A percentile compares a stretch with the other conserved stretches of the same genome.
Evolutionary conservation across 2,329 filamentous ascomycete genomes (phyloP).

Genomic region (Gnomoniopsis sp.): DNA sequence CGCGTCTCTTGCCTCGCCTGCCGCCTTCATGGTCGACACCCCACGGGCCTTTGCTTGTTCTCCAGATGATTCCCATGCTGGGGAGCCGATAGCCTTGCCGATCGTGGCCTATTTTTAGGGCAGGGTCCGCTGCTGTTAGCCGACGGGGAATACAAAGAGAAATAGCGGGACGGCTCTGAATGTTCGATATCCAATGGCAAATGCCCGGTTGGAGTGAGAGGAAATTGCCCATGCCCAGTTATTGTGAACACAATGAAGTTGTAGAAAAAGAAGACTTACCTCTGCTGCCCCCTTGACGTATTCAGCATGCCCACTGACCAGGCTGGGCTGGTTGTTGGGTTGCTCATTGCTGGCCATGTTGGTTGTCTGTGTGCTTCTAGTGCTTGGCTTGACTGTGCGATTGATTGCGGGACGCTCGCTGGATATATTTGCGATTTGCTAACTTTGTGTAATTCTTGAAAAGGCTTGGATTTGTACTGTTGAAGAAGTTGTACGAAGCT

Average conservation of each 20-base stretch:
- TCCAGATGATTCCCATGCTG: constrained; percentile 61
- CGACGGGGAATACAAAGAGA: no score
- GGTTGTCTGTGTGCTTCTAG: neutral
- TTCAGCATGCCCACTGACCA: constrained; percentile 61
- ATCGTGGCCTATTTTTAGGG: constrained; percentile 49
- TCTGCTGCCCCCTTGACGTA: constrained; percentile 67
- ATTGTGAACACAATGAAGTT: neutral
- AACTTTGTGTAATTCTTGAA: neutral
- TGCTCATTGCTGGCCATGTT: constrained; percentile 19
- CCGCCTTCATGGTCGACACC: constrained; percentile 60
- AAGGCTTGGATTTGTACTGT: neutral
- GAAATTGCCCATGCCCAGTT: no score
- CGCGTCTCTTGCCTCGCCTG: constrained; percentile 53
- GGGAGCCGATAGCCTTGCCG: constrained; percentile 58
- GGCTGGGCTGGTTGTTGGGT: constrained; percentile 47
- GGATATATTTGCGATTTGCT: neutral
- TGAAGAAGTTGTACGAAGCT: neutral
- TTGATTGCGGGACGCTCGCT: neutral
- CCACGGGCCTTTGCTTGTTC: constrained; percentile 62
- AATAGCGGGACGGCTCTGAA: no score
- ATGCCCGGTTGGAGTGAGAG: no score
- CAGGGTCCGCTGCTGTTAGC: no score
- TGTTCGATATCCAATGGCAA: no score
- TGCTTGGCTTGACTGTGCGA: neutral
- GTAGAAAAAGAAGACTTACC: constrained; percentile 36